Evolutionary conservation across 2,329 filamentous ascomycete genomes (phyloP).

Genomic region (Aspergillus ruber): DNA sequence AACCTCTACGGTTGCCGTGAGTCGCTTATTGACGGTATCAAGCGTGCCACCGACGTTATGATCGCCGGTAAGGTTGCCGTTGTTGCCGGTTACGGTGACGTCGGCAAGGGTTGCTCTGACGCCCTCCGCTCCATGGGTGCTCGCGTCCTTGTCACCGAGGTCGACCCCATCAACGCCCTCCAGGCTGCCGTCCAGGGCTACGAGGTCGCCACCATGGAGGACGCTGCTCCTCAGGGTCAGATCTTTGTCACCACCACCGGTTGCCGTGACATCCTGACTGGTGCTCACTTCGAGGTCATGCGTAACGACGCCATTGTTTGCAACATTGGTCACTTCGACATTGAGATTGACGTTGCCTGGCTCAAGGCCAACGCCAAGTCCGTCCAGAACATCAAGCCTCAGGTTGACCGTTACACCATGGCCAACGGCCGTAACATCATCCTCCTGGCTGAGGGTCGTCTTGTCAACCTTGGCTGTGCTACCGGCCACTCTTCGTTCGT

Average conservation of each 20-base stretch:
- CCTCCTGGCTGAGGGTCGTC: slow-evolving; percentile 94
- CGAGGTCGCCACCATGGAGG: slow-evolving; percentile 97
- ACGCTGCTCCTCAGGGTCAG: slow-evolving; percentile 80
- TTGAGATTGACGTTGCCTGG: slow-evolving; percentile 99
- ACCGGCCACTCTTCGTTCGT: slow-evolving; percentile 99
- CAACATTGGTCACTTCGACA: slow-evolving; percentile 99
- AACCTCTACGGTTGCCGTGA: slow-evolving; percentile 99
- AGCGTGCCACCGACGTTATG: slow-evolving; percentile 99
- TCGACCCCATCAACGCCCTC: slow-evolving; percentile 99
- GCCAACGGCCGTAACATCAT: slow-evolving; percentile 92
- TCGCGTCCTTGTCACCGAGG: slow-evolving; percentile 90
- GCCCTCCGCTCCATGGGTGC: slow-evolving; percentile 96
- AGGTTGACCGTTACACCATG: slow-evolving; percentile 98
- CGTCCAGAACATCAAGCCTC: slow-evolving; percentile 98
- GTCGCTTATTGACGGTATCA: slow-evolving; percentile 98
- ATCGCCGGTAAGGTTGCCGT: slow-evolving; percentile 98
- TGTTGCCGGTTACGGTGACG: slow-evolving; percentile 96
- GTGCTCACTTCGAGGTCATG: slow-evolving; percentile 91
- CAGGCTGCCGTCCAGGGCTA: slow-evolving; percentile 96
- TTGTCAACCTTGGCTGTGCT: slow-evolving; percentile 98
- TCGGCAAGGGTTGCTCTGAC: slow-evolving; percentile 96
- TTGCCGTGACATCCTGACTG: slow-evolving; percentile 94
- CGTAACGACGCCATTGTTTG: slow-evolving; percentile 96
- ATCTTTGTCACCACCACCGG: slow-evolving; percentile 99
- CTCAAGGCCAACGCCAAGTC: slow-evolving; percentile 93